phyloP scores from a whole-genome alignment of 2,329 filamentous ascomycete genomes.

The Macrophomina pseudophaseolina region DNA sequence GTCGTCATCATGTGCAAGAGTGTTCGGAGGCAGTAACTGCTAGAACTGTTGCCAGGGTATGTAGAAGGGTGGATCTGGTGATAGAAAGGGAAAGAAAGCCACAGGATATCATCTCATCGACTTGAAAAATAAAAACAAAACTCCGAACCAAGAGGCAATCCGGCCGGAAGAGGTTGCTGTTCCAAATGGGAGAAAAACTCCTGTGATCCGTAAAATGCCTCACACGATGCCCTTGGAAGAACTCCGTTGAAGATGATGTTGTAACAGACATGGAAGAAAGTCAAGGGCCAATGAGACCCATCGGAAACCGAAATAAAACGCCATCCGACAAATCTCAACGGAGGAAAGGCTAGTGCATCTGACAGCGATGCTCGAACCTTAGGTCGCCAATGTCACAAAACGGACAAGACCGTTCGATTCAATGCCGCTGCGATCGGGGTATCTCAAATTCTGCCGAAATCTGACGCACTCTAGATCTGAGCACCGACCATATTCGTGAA shows the following conservation, averaged over 20 bases:
- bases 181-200: constrained; percentile 20
- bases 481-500: background rate
- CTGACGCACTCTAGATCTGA: constrained; percentile 25
- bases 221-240: constrained; percentile 20
- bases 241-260: constrained; percentile 24
- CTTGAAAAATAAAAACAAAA: background rate
- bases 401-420: constrained; percentile 23
- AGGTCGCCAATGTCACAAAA: background rate
- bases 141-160: background rate
- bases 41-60: constrained; percentile 21
- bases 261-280: constrained; percentile 12
- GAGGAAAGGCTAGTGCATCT: constrained; percentile 19
- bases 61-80: constrained; percentile 7
- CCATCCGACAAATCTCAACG: constrained; percentile 21
- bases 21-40: constrained; percentile 10
- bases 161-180: constrained; percentile 13
- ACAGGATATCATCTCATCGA: constrained; percentile 24
- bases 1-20: constrained; percentile 22
- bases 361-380: constrained; percentile 10
- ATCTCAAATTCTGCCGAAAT: constrained; percentile 28
- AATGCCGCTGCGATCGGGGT: constrained; percentile 24
- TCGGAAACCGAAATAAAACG: constrained; percentile 16
- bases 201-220: constrained; percentile 23
- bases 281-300: constrained; percentile 1
- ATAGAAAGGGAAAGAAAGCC: background rate